These are phyloP conservation scores for Ogataea polymorpha DNA, from an alignment of 805 yeast genomes.

Conservation along the genomic window DNA sequence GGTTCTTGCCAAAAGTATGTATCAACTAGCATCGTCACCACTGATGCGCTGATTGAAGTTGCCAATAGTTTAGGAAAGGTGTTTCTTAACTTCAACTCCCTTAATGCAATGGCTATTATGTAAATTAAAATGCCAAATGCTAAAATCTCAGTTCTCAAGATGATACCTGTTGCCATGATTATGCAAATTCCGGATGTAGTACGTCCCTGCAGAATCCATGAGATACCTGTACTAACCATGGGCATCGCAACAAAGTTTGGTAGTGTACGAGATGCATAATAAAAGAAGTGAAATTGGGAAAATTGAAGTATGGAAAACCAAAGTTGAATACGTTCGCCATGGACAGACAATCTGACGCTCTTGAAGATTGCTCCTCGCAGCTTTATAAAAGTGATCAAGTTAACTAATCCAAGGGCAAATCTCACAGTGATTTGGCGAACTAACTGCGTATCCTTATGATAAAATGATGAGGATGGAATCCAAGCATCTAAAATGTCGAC, in stretches of 20 bases:
- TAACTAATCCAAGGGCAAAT: slow-evolving; percentile 58
- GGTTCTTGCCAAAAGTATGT: slow-evolving; percentile 67
- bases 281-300: slow-evolving; percentile 77
- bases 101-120: slow-evolving; percentile 42
- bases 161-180: slow-evolving; percentile 58
- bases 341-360: slow-evolving; percentile 26
- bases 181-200: slow-evolving; percentile 46
- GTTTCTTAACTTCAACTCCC: slow-evolving; percentile 43
- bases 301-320: slow-evolving; percentile 61
- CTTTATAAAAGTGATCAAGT: slow-evolving; percentile 24
- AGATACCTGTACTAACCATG: slow-evolving; percentile 53
- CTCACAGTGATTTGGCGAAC: slow-evolving; percentile 56
- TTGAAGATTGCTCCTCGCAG: no score
- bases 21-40: slow-evolving; percentile 53
- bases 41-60: slow-evolving; percentile 54
- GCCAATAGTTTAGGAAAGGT: slow-evolving; percentile 38
- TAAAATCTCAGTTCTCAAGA: slow-evolving; percentile 72
- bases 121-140: slow-evolving; percentile 51
- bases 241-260: slow-evolving; percentile 90
- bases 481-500: neutral
- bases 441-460: slow-evolving; percentile 36
- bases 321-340: slow-evolving; percentile 33
- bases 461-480: slow-evolving; percentile 2
- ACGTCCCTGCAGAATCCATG: slow-evolving; percentile 48
- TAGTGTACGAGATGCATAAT: slow-evolving; percentile 76